Conservation (phyloP, 495 filamentous ascomycete species). For the Xanthoparmelia taractica region DNA sequence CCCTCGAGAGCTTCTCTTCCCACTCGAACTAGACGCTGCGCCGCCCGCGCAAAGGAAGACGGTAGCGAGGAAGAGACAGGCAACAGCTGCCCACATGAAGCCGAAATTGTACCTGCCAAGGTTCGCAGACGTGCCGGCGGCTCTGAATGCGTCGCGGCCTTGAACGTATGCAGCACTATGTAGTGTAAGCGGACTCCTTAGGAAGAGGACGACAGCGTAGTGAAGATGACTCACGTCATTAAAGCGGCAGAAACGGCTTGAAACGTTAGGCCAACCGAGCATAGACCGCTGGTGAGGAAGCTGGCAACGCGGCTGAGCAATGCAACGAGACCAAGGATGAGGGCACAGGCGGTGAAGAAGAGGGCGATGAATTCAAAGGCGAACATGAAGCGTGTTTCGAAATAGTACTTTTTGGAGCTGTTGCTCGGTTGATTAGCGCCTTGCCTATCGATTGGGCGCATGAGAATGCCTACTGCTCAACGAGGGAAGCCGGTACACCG, state of each 20-base stretch:
- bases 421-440: neutral
- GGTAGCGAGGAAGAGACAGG: conserved; percentile 60
- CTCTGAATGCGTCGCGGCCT: conserved; percentile 62
- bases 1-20: conserved; percentile 26
- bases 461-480: conserved; percentile 42
- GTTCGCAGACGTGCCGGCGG: conserved; percentile 46
- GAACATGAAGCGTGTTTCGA: conserved; percentile 61
- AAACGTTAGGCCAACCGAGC: conserved; percentile 52
- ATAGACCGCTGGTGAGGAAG: conserved; percentile 50
- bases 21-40: conserved; percentile 14
- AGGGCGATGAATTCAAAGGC: conserved; percentile 63
- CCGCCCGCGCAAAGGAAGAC: conserved; percentile 58
- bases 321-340: conserved; percentile 55
- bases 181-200: conserved; percentile 5
- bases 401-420: conserved; percentile 44
- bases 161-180: conserved; percentile 65
- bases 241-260: conserved; percentile 54
- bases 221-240: conserved; percentile 56
- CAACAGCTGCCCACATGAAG: conserved; percentile 78
- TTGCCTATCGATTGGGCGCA: neutral
- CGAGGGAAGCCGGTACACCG: conserved; percentile 45
- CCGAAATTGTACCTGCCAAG: conserved; percentile 70
- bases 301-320: conserved; percentile 54
- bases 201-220: neutral
- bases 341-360: conserved; percentile 53